phyloP scores from a whole-genome alignment of 352 stramenopile genomes.

The Phytophthora constricta region DNA sequence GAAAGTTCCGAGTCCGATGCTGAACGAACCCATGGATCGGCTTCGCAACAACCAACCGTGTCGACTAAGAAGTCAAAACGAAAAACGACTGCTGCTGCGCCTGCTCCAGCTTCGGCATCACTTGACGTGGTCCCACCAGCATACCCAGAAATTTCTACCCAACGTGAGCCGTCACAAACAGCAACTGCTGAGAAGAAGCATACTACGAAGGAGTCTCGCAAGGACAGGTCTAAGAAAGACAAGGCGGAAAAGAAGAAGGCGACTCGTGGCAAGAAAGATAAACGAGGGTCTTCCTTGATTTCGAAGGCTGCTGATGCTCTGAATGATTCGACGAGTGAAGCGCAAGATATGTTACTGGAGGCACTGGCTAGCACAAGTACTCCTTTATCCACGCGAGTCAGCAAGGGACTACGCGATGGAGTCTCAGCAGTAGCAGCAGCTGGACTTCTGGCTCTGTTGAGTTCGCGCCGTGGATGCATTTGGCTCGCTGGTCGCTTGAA shows the following conservation, averaged over 20 bases:
- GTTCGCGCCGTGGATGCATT: constrained; percentile 21
- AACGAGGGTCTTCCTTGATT: constrained; percentile 30
- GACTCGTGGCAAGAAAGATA: constrained; percentile 63
- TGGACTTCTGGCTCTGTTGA: constrained; percentile 18
- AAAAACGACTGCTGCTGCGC: constrained; percentile 8
- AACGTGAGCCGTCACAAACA: constrained; percentile 1
- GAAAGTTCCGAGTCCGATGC: constrained; percentile 35
- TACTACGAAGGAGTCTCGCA: constrained; percentile 45
- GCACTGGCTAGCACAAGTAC: constrained; percentile 17
- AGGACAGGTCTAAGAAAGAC: constrained; percentile 70
- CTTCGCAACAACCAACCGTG: not conserved
- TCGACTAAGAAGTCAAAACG: constrained; percentile 29
- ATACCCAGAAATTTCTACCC: not conserved
- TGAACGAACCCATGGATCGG: no score
- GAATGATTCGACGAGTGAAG: constrained; percentile 16
- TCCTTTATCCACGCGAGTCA: constrained; percentile 19
- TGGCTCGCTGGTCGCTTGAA: constrained; percentile 48
- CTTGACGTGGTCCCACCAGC: not conserved
- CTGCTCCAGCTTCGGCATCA: constrained; percentile 2
- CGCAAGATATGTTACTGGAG: constrained; percentile 27
- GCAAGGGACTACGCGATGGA: constrained; percentile 18
- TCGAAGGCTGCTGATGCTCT: constrained; percentile 22
- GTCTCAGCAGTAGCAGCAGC: constrained; percentile 12
- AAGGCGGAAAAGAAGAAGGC: constrained; percentile 63
- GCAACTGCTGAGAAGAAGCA: constrained; percentile 40